These are phyloP conservation scores for Ophiosphaerella herpotricha DNA, from an alignment of 2,329 filamentous ascomycete genomes.

Conservation along the genomic window DNA sequence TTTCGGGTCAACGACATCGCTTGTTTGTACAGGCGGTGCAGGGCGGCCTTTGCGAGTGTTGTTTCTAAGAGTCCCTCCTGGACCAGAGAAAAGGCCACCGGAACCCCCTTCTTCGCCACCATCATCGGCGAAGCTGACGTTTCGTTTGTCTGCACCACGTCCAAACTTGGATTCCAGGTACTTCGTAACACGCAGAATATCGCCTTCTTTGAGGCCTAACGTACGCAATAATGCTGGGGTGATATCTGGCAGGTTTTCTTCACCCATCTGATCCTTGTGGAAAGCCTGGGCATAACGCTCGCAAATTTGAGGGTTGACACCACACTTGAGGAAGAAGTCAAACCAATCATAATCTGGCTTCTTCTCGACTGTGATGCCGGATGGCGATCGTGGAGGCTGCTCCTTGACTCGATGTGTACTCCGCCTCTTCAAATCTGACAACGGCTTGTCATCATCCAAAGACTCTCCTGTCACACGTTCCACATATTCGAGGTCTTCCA, in stretches of 20 bases:
- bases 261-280: slow-evolving; percentile 89
- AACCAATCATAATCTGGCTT: slow-evolving; percentile 96
- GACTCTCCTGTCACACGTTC: slow-evolving; percentile 86
- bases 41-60: slow-evolving; percentile 93
- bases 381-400: slow-evolving; percentile 45
- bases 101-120: slow-evolving; percentile 64
- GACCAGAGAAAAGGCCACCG: slow-evolving; percentile 85
- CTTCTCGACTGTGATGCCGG: slow-evolving; percentile 68
- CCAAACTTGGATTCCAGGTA: slow-evolving; percentile 79
- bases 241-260: slow-evolving; percentile 88
- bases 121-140: slow-evolving; percentile 63
- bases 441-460: slow-evolving; percentile 86
- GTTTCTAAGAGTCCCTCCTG: slow-evolving; percentile 87
- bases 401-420: slow-evolving; percentile 58
- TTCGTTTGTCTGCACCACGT: slow-evolving; percentile 62
- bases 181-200: slow-evolving; percentile 95
- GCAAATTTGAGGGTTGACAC: slow-evolving; percentile 89
- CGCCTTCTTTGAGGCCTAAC: slow-evolving; percentile 91
- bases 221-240: slow-evolving; percentile 81
- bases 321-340: slow-evolving; percentile 93
- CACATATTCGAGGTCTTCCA: slow-evolving; percentile 93
- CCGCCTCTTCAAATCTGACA: slow-evolving; percentile 75
- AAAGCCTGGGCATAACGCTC: slow-evolving; percentile 94
- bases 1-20: slow-evolving; percentile 84
- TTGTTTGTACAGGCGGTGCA: slow-evolving; percentile 81